Evolutionary conservation across 2,329 filamentous ascomycete species (phyloP).

Genomic region (Geoglossum cookeanum): DNA sequence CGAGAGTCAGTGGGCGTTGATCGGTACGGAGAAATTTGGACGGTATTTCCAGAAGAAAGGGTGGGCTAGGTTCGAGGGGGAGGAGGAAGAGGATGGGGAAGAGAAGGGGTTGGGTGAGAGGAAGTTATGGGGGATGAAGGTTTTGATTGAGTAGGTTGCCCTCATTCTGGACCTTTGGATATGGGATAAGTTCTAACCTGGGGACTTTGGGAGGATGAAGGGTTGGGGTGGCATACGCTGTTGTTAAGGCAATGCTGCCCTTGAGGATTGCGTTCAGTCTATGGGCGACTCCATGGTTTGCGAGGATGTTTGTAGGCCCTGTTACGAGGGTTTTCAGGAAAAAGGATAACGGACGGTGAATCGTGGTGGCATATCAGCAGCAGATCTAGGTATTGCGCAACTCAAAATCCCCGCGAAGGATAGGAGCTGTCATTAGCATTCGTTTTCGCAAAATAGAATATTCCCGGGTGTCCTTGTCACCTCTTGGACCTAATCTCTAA

Average conservation of each 20-base stretch:
- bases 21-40: slow-evolving; percentile 56
- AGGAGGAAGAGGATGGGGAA: slow-evolving; percentile 22
- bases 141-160: slow-evolving; percentile 34
- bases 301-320: slow-evolving; percentile 39
- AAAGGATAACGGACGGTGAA: no score
- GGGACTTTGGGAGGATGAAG: slow-evolving; percentile 10
- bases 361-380: no score
- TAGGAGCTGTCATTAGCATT: no score
- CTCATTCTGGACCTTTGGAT: no score
- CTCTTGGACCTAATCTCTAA: no score
- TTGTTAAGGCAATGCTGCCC: slow-evolving; percentile 73
- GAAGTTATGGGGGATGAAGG: slow-evolving; percentile 26
- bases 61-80: slow-evolving; percentile 47
- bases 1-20: slow-evolving; percentile 34
- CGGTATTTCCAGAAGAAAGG: slow-evolving; percentile 59
- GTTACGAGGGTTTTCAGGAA: slow-evolving; percentile 18
- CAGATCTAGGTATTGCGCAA: no score
- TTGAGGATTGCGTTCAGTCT: slow-evolving; percentile 58
- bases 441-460: no score
- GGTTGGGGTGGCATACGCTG: slow-evolving; percentile 74
- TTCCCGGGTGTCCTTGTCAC: no score
- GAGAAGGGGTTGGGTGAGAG: slow-evolving; percentile 16
- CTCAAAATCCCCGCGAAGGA: no score
- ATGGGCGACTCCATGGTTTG: slow-evolving; percentile 88
- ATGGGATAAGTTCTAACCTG: no score